Conservation (phyloP, 2,329 filamentous ascomycete species). For the Aspergillus vadensis region DNA sequence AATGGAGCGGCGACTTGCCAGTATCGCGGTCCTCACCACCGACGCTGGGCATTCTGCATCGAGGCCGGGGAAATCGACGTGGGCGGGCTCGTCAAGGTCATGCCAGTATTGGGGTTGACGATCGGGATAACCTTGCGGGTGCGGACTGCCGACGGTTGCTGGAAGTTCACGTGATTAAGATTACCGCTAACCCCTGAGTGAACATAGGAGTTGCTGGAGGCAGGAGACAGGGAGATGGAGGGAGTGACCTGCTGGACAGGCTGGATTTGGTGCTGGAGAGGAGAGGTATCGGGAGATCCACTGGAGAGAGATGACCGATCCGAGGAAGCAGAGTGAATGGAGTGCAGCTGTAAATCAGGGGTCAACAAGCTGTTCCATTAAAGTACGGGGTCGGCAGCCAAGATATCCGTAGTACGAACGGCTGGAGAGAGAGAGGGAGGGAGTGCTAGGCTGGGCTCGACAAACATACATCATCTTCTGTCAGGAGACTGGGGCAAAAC, state of each 20-base stretch:
- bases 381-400: background rate
- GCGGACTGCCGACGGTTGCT: conserved; percentile 87
- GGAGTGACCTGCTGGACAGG: conserved; percentile 74
- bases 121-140: conserved; percentile 96
- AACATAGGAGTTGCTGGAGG: conserved; percentile 59
- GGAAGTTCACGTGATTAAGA: conserved; percentile 74
- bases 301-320: conserved; percentile 94
- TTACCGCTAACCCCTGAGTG: conserved; percentile 68
- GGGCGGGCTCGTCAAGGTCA: conserved; percentile 84
- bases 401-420: conserved; percentile 4
- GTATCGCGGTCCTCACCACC: conserved; percentile 38
- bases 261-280: conserved; percentile 78
- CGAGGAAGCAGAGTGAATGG: conserved; percentile 84
- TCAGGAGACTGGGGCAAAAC: conserved; percentile 90
- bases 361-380: conserved; percentile 22
- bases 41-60: conserved; percentile 56
- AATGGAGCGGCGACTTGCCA: conserved; percentile 27
- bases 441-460: background rate
- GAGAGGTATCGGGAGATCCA: conserved; percentile 88
- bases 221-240: conserved; percentile 68
- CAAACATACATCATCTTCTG: conserved; percentile 79
- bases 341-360: conserved; percentile 67
- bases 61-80: conserved; percentile 67
- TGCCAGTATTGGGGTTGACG: conserved; percentile 90
- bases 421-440: background rate